phyloP scores from a whole-genome alignment of 2,329 filamentous ascomycete genomes.

The Sphaerulina vaccinii region DNA sequence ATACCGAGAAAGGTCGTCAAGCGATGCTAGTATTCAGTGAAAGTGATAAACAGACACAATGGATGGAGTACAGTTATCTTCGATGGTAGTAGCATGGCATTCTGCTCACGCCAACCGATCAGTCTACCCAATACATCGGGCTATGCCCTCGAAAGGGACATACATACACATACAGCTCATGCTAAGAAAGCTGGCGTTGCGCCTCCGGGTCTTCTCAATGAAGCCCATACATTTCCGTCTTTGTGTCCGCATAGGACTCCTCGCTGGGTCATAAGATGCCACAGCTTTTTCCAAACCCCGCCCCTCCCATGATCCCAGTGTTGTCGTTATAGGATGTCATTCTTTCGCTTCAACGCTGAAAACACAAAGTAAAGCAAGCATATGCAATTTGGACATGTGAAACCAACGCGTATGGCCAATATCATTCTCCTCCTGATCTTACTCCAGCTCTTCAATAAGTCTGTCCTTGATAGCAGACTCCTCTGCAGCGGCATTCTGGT shows the following conservation, averaged over 20 bases:
- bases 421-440: constrained; percentile 7
- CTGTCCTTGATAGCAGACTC: constrained; percentile 1
- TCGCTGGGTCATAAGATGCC: constrained; percentile 21
- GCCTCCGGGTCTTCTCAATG: constrained; percentile 11
- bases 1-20: too few species aligned
- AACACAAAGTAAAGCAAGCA: constrained; percentile 12
- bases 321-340: not conserved
- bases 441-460: constrained; percentile 14
- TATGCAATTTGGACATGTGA: constrained; percentile 22
- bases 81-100: too few species aligned
- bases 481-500: constrained; percentile 14
- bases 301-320: constrained; percentile 1
- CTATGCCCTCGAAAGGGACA: not conserved
- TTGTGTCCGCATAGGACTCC: constrained; percentile 7
- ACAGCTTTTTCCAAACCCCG: constrained; percentile 13
- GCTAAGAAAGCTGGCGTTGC: constrained; percentile 13
- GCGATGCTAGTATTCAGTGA: too few species aligned
- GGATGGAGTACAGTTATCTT: too few species aligned
- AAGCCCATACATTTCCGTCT: not conserved
- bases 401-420: constrained; percentile 22
- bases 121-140: not conserved
- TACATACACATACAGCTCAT: constrained; percentile 1
- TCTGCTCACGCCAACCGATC: too few species aligned
- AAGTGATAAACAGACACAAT: too few species aligned
- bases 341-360: constrained; percentile 26